phyloP scores from a whole-genome alignment of 2,329 filamentous ascomycete species.

The Microascus cirrosus region DNA sequence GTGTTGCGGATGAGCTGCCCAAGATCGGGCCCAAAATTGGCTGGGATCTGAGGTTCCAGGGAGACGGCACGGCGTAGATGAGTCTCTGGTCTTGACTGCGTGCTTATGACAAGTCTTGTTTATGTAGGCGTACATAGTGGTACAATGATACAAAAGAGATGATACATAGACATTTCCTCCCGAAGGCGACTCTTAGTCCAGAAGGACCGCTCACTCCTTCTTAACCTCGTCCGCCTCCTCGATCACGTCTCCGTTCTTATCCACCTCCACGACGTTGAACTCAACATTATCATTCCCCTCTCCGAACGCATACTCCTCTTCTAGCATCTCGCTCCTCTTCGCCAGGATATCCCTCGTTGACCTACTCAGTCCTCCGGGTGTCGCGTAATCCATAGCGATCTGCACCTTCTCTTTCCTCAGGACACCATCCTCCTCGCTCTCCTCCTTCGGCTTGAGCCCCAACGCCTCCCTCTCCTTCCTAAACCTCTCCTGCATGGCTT shows the following conservation, averaged over 20 bases:
- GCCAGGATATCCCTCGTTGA: constrained; percentile 24
- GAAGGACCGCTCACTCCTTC: not conserved
- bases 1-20: constrained; percentile 88
- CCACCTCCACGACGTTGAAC: constrained; percentile 1
- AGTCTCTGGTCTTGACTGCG: not conserved
- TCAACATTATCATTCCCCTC: constrained; percentile 25
- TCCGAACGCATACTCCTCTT: constrained; percentile 26
- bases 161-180: not conserved
- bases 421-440: constrained; percentile 14
- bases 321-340: constrained; percentile 26
- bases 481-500: constrained; percentile 53
- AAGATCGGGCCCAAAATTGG: constrained; percentile 80
- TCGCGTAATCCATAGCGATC: constrained; percentile 28
- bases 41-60: constrained; percentile 54
- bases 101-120: not conserved
- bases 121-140: constrained; percentile 4
- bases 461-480: constrained; percentile 51
- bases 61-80: not conserved
- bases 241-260: not conserved
- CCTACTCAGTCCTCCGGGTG: constrained; percentile 24
- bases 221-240: not conserved
- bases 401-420: constrained; percentile 23
- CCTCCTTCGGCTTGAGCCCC: constrained; percentile 39
- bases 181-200: not conserved
- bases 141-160: constrained; percentile 1